Percentiles rank a stretch among this genome's conserved stretches.
These are phyloP conservation scores for Barnettozyma salicaria DNA, from an alignment of 805 yeast species.

Conservation along the genomic window DNA sequence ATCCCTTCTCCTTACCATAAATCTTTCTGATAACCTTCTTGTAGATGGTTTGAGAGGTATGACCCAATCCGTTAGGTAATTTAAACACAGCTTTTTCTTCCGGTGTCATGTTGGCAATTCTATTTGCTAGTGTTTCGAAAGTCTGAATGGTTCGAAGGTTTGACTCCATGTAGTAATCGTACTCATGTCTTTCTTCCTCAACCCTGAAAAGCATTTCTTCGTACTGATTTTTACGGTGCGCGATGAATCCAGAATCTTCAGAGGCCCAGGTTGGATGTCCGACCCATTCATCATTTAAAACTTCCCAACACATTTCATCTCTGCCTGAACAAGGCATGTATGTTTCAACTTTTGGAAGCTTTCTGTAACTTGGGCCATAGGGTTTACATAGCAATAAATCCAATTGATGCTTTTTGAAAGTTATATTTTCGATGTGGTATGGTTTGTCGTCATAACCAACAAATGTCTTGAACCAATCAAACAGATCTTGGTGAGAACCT, in stretches of 20 bases:
- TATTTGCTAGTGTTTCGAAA: conserved; percentile 87
- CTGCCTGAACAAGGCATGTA: conserved; percentile 97
- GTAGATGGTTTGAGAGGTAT: conserved; percentile 83
- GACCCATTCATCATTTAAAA: conserved; percentile 97
- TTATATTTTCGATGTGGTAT: conserved; percentile 78
- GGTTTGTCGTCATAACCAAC: conserved; percentile 87
- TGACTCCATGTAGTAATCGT: conserved; percentile 92
- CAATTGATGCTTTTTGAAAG: conserved; percentile 82
- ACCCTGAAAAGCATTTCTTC: conserved; percentile 93
- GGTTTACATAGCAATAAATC: conserved; percentile 89
- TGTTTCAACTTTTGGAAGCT: conserved; percentile 88
- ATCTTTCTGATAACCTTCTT: conserved; percentile 89
- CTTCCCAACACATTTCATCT: conserved; percentile 99
- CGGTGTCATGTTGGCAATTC: conserved; percentile 86
- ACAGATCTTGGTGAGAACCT: conserved; percentile 72
- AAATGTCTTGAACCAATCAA: conserved; percentile 87
- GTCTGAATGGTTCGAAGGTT: conserved; percentile 93
- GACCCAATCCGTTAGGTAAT: conserved; percentile 90
- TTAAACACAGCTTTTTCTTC: conserved; percentile 85
- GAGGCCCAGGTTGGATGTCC: conserved; percentile 99
- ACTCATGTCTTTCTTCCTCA: conserved; percentile 97
- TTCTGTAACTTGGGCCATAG: conserved; percentile 91
- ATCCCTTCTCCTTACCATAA: conserved; percentile 91
- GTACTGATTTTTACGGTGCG: conserved; percentile 97
- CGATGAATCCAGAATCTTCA: conserved; percentile 96